A percentile compares a stretch with the other conserved stretches of the same genome.
Conservation (phyloP, 345 rosid species). For the Camelina hispida region DNA sequence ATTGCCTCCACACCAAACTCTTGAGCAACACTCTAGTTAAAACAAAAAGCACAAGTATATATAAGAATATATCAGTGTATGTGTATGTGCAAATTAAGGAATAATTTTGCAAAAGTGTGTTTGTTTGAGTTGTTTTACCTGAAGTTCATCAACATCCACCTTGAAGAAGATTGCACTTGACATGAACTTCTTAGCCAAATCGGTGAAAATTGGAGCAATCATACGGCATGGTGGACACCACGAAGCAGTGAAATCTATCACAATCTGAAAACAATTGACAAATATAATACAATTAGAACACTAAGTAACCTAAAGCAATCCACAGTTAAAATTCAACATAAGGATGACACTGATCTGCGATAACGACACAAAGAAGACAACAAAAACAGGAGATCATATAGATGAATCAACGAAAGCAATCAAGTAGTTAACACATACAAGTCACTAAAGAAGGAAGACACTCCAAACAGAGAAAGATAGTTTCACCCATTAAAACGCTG, state of each 20-base stretch:
- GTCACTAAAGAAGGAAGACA: no score
- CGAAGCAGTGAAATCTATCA: conserved; percentile 74
- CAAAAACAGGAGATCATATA: background rate
- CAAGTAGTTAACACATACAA: background rate
- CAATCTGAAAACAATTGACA: conserved; percentile 50
- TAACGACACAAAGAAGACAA: background rate
- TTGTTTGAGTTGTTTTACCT: conserved; percentile 41
- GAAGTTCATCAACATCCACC: conserved; percentile 79
- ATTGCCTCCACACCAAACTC: conserved; percentile 76
- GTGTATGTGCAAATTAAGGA: background rate
- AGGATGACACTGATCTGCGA: background rate
- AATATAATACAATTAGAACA: background rate
- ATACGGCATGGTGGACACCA: conserved; percentile 84
- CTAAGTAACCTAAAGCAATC: background rate
- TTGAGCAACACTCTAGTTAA: conserved; percentile 60
- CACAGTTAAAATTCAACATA: background rate
- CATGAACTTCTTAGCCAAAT: conserved; percentile 61
- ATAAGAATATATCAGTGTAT: background rate
- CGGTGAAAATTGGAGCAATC: conserved; percentile 67
- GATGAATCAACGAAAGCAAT: background rate
- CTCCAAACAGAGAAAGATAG: background rate
- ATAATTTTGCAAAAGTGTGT: background rate
- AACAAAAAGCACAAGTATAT: background rate
- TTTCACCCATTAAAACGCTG: background rate
- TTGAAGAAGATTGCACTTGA: conserved; percentile 63